These are phyloP conservation scores for Isatis lusitanica DNA, from an alignment of 441 rosid species.

Conservation along the genomic window DNA sequence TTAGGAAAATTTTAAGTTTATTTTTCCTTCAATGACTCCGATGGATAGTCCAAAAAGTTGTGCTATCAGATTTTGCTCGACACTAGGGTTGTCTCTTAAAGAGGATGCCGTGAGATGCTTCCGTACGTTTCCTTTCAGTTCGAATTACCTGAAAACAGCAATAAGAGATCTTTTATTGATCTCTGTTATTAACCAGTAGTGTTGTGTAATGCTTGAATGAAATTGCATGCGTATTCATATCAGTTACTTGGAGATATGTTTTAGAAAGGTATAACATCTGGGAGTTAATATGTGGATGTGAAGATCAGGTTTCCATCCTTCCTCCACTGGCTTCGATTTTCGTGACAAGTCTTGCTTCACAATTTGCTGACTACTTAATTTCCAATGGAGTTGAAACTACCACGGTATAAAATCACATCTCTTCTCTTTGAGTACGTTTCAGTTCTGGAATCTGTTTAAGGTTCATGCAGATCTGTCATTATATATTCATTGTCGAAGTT, in stretches of 20 bases:
- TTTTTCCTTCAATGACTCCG: background rate
- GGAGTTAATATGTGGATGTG: constrained; percentile 19
- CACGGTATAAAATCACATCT: constrained; percentile 47
- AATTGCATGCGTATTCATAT: background rate
- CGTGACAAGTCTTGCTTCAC: constrained; percentile 77
- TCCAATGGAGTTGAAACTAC: constrained; percentile 82
- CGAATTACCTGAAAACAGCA: background rate
- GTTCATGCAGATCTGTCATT: constrained; percentile 6
- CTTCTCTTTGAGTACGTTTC: background rate
- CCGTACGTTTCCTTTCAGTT: background rate
- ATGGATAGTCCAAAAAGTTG: background rate
- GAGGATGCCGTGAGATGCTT: background rate
- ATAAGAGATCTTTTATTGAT: background rate
- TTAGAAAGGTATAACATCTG: constrained; percentile 19
- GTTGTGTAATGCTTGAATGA: background rate
- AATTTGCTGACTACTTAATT: constrained; percentile 82
- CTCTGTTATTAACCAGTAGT: background rate
- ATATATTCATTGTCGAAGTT: background rate
- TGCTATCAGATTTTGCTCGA: background rate
- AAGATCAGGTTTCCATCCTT: constrained; percentile 91
- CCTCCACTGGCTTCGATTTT: constrained; percentile 90
- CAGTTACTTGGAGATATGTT: background rate
- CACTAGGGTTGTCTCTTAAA: background rate
- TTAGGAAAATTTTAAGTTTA: background rate
- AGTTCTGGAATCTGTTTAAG: constrained; percentile 14